These are phyloP conservation scores for Backusella mclennaniae DNA, from an alignment of 192 early-diverging fungal genomes.

Conservation along the genomic window DNA sequence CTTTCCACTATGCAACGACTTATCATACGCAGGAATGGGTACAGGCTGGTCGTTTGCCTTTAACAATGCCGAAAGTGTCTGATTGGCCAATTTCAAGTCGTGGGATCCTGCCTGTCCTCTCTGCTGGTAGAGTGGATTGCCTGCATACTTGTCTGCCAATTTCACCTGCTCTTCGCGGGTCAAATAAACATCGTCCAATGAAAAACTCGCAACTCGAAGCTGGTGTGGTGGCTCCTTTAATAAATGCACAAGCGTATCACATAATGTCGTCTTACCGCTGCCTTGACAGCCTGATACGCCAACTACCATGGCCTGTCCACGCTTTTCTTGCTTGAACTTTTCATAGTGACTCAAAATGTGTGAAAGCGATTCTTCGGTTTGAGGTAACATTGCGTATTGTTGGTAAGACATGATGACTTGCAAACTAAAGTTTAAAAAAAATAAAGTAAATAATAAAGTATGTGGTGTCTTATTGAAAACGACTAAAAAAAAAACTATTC, in stretches of 20 bases:
- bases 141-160: constrained; percentile 38
- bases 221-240: constrained; percentile 41
- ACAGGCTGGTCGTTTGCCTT: constrained; percentile 36
- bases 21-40: constrained; percentile 78
- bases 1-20: constrained; percentile 67
- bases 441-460: background rate
- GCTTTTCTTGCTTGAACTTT: background rate
- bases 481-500: background rate
- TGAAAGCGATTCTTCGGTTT: constrained; percentile 29
- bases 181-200: constrained; percentile 87
- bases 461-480: no score
- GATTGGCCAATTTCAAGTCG: constrained; percentile 65
- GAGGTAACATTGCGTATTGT: constrained; percentile 22
- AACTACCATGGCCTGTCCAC: constrained; percentile 57
- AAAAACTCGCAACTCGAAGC: constrained; percentile 59
- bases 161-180: constrained; percentile 62
- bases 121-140: constrained; percentile 74
- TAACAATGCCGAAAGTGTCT: constrained; percentile 48
- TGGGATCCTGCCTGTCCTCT: constrained; percentile 93
- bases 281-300: constrained; percentile 85
- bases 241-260: constrained; percentile 42
- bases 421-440: constrained; percentile 1
- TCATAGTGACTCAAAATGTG: constrained; percentile 34
- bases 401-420: constrained; percentile 12
- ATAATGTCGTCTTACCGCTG: constrained; percentile 65